These are phyloP conservation scores for Lepidopterella palustris DNA, from an alignment of 495 filamentous ascomycete species.

Conservation along the genomic window DNA sequence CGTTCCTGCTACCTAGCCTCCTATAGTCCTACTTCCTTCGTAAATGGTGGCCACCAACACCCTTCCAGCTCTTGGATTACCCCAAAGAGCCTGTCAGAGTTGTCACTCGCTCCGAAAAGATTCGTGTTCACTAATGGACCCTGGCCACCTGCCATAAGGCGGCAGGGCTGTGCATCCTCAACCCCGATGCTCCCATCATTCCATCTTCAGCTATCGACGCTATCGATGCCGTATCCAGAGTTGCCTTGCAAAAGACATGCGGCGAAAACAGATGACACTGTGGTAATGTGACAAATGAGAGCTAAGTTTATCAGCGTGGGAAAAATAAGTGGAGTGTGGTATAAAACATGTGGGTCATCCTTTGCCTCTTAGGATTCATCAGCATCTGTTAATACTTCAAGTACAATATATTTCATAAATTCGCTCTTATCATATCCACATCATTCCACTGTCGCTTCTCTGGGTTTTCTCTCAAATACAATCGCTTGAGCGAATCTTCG, in stretches of 20 bases:
- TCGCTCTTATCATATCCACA: conserved; percentile 16
- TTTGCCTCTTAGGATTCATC: conserved; percentile 2
- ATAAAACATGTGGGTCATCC: conserved; percentile 12
- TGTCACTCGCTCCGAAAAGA: neutral
- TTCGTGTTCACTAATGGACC: conserved; percentile 6
- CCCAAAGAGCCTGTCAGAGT: neutral
- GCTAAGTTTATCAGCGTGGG: conserved; percentile 14
- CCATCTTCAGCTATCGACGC: conserved; percentile 16
- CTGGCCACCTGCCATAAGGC: conserved; percentile 3
- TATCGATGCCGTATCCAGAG: conserved; percentile 25
- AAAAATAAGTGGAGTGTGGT: conserved; percentile 11
- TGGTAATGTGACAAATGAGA: conserved; percentile 15
- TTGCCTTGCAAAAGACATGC: conserved; percentile 7
- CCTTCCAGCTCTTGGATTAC: too few species aligned
- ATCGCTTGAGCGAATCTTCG: conserved; percentile 17
- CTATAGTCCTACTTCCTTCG: too few species aligned
- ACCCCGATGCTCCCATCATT: neutral
- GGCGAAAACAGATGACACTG: conserved; percentile 16
- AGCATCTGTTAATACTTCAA: conserved; percentile 12
- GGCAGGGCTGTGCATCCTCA: conserved; percentile 16
- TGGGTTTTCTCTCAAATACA: conserved; percentile 10
- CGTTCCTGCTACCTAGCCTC: too few species aligned
- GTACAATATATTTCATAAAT: conserved; percentile 17
- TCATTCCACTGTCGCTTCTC: conserved; percentile 21
- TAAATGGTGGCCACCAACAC: too few species aligned